Evolutionary conservation across 2,329 filamentous ascomycete species (phyloP).

Genomic region (Colletotrichum sp.): DNA sequence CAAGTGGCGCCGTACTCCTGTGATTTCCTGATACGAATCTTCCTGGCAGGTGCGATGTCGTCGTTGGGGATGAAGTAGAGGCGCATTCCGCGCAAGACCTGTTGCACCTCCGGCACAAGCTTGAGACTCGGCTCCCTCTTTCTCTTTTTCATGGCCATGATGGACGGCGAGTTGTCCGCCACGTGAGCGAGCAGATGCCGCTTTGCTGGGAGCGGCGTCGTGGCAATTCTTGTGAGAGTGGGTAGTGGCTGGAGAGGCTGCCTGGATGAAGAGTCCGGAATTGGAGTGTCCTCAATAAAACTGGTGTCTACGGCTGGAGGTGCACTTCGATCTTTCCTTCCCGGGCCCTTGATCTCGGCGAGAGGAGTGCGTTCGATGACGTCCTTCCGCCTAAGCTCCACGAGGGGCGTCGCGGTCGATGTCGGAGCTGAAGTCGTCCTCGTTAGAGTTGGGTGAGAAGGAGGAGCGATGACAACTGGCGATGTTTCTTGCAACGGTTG

Average conservation of each 20-base stretch:
- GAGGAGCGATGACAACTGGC: not conserved
- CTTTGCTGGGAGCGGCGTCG: conserved; percentile 32
- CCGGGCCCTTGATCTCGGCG: conserved; percentile 20
- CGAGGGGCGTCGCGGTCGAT: not conserved
- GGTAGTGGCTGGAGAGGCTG: conserved; percentile 7
- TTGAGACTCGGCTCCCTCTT: conserved; percentile 49
- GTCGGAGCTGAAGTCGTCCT: conserved; percentile 17
- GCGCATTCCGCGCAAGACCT: conserved; percentile 64
- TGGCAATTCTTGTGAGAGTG: conserved; percentile 25
- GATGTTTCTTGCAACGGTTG: conserved; percentile 15
- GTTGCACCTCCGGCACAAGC: conserved; percentile 54
- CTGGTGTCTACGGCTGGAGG: conserved; percentile 20
- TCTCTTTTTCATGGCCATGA: conserved; percentile 44
- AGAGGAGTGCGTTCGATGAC: conserved; percentile 30
- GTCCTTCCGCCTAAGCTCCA: not conserved
- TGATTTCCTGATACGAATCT: conserved; percentile 75
- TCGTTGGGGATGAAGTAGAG: conserved; percentile 86
- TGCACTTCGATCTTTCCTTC: not conserved
- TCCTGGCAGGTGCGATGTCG: conserved; percentile 70
- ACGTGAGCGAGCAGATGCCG: conserved; percentile 12
- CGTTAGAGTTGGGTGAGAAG: not conserved
- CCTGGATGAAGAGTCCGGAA: conserved; percentile 27
- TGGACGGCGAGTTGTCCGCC: conserved; percentile 7
- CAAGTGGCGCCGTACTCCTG: conserved; percentile 78
- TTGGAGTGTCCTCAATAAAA: conserved; percentile 35